Evolutionary conservation across 768 basidiomycete species (phyloP).

Genomic region (Rhizopogon vesiculosus): DNA sequence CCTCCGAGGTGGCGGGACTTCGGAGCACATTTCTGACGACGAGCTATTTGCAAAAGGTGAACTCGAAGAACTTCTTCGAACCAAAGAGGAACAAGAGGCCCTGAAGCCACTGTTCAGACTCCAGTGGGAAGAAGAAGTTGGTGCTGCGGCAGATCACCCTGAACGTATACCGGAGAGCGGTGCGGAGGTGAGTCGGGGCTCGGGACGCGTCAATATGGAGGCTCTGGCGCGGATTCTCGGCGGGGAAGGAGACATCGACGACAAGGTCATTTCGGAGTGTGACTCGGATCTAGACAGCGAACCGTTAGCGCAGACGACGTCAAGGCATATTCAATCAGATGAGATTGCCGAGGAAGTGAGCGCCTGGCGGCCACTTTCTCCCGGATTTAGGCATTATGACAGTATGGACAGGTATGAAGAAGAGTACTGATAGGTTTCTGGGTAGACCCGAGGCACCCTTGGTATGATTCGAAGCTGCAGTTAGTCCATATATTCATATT

Average conservation of each 20-base stretch:
- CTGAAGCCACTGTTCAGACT: slow-evolving; percentile 33
- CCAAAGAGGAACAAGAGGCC: slow-evolving; percentile 43
- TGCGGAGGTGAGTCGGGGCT: slow-evolving; percentile 24
- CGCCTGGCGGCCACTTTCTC: slow-evolving; percentile 41
- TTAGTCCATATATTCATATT: neutral
- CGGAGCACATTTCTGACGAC: slow-evolving; percentile 53
- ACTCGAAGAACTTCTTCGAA: slow-evolving; percentile 55
- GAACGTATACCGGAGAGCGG: neutral
- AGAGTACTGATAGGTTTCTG: slow-evolving; percentile 14
- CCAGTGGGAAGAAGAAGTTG: slow-evolving; percentile 29
- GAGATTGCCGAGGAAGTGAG: slow-evolving; percentile 33
- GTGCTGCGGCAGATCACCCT: slow-evolving; percentile 20
- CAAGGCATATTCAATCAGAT: slow-evolving; percentile 14
- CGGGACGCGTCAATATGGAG: slow-evolving; percentile 50
- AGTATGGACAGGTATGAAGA: slow-evolving; percentile 24
- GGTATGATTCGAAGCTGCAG: neutral
- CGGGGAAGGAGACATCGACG: slow-evolving; percentile 20
- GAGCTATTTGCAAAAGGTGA: slow-evolving; percentile 71
- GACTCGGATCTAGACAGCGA: slow-evolving; percentile 18
- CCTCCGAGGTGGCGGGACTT: slow-evolving; percentile 52
- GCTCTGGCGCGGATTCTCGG: slow-evolving; percentile 48
- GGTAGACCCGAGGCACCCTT: neutral
- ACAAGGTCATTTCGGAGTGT: slow-evolving; percentile 14
- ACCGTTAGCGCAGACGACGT: neutral
- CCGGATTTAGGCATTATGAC: slow-evolving; percentile 18